phyloP scores from a whole-genome alignment of 345 rosid genomes.

The Viola odorata region DNA sequence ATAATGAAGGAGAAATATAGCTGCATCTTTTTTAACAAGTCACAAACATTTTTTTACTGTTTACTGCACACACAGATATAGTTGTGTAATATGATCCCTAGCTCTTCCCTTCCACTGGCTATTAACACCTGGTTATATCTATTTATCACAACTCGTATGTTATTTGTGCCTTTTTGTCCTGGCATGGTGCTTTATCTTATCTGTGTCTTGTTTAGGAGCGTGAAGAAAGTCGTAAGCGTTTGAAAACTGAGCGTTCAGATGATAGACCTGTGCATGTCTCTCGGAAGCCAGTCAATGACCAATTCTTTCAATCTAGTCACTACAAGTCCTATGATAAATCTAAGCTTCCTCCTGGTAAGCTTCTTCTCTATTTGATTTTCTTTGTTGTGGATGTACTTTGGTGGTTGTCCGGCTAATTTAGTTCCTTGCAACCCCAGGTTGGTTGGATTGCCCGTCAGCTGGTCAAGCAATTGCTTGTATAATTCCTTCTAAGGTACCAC shows the following conservation, averaged over 20 bases:
- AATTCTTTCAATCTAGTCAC: constrained; percentile 39
- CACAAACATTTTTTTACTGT: no score
- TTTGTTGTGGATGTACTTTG: neutral
- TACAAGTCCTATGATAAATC: constrained; percentile 51
- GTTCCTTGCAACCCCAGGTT: constrained; percentile 44
- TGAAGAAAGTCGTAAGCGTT: constrained; percentile 78
- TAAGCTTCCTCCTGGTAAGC: constrained; percentile 83
- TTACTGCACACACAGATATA: no score
- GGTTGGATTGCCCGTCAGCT: constrained; percentile 84
- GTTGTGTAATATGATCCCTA: no score
- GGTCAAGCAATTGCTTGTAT: constrained; percentile 66
- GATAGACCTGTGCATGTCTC: constrained; percentile 46
- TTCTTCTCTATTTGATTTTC: constrained; percentile 6
- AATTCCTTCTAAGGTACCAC: constrained; percentile 95
- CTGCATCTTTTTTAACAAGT: no score
- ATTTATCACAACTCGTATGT: no score
- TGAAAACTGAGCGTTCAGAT: constrained; percentile 57
- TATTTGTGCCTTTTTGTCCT: no score
- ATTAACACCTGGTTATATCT: no score
- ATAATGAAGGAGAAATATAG: no score
- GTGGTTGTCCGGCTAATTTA: neutral
- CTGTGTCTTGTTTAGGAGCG: constrained; percentile 87
- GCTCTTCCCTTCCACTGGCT: no score
- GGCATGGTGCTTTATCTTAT: no score
- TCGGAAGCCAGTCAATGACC: constrained; percentile 48